Base-by-base conservation (phyloP, 73 alveolate genomes). In the Blepharisma japonicum region DNA sequence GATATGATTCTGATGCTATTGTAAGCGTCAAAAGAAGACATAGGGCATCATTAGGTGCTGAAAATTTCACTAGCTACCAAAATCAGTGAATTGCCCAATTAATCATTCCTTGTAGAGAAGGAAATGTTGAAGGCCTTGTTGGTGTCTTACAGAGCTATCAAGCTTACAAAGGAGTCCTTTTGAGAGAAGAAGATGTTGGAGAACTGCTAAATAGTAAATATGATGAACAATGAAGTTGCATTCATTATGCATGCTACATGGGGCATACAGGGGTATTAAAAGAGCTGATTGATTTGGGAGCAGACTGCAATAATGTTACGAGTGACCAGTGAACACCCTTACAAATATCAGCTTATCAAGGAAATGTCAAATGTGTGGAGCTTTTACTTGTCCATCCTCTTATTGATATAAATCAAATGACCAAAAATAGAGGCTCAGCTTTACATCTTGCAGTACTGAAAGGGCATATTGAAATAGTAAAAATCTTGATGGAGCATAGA, bases 311-410 rank as follows among this genome's bases (percentile, higher is more conserved):
- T 67, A 80, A 82, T 48, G 72, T 72, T 46, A 77, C 88, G 7
- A 87, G 79, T 50, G 94, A 87, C 55, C 83, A 84, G 27, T 87
- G 83, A 70, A 87, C 94, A 7, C 94, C 94, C 39, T 55, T 87
- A 55, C 84, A 77, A 71, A 56, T 87, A 61, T 77, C 92, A 21
- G 27, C 89, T 68, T 84, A 71, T 78, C 77, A 83, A 77, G 91
- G 88, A 21, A 68, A 83, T 71, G 72, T 79, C 18, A 86, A 74
- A 53, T 81, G 83, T 7, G 94, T 83, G 9, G 84, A 81, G 74
- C 51, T 79, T 61, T 80, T 87, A 71, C 67, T 87, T 27, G 84
- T 77, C 74, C 23, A 45, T 20, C 68, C 77, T 72, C 83, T 71
- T 21, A 83, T 71, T 56, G 79, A 83, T 78, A 71, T 84, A 50